Base-by-base conservation (phyloP, 805 yeast species). In the Yamadazyma nakazawae region DNA sequence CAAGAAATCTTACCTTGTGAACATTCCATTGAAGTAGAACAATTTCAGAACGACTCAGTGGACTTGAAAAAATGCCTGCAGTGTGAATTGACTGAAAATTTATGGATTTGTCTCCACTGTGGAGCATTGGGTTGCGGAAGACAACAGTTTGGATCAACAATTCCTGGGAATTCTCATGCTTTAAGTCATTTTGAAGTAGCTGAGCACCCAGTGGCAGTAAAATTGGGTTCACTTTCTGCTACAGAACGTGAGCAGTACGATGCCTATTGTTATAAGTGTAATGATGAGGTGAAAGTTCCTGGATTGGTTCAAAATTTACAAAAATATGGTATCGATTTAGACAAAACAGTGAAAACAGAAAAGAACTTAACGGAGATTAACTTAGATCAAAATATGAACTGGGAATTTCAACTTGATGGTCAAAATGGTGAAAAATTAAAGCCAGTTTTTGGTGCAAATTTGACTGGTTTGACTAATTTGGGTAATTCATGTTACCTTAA, bases 111-210 rank as follows among this genome's bases (percentile, higher is more conserved):
- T 69, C 67, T 94, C 39, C 78, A 79, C 41, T 94, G 99, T 75
- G 99, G 99, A 1, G 68, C 78, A n/a, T 57, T 90, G 10, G 97
- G 97, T 4, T 94, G 99, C 68, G 99, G 99, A 5, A 74, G 99
- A 53, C 82, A 83, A 28, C 99, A 94, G 64, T 88, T 87, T 60
- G 99, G 98, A 31, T 92, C 95, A 19, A 80, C 86, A 11, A 50
- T 70, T 31, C 85, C 90, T n/a, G 99, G 99, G 5, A 81, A 92
- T 60, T 83, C 96, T 0, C 99, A 94, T 63, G 98, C 96, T 0
- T 68, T 92, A 49, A 61, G 65, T 0, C 99, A 94, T 65, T 84
- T 63, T 58, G 79, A 84, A 34, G 32, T 50, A 0, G 54, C 79
- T 0, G 73, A 71, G 0, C 99, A 94, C 65, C 80, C 88, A 2